Evolutionary conservation across 345 rosid species (phyloP).

Genomic region (Ceriops decandra): DNA sequence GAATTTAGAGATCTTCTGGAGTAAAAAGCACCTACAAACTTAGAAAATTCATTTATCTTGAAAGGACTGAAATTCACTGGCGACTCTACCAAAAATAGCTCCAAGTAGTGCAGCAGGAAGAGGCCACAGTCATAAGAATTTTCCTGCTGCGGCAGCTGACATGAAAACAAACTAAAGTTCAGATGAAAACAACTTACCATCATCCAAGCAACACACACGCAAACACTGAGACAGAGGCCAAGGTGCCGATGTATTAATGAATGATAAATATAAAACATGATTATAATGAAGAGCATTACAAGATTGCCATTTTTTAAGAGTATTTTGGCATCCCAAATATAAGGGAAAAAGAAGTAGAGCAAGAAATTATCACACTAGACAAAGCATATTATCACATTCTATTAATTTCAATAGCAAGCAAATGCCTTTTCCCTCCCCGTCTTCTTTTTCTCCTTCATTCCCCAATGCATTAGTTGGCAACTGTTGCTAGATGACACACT

Average conservation of each 20-base stretch:
- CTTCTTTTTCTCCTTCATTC: too few relatives aligned
- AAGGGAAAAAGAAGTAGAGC: background rate
- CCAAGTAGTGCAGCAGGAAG: constrained; percentile 90
- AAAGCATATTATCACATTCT: too few relatives aligned
- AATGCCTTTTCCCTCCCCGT: too few relatives aligned
- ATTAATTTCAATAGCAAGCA: too few relatives aligned
- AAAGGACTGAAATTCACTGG: constrained; percentile 71
- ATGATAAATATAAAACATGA: background rate
- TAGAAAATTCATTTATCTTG: constrained; percentile 53
- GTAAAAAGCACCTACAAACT: constrained; percentile 61
- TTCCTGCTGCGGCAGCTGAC: constrained; percentile 95
- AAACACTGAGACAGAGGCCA: background rate
- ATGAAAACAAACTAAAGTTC: constrained; percentile 31
- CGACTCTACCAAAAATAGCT: constrained; percentile 80
- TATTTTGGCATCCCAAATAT: background rate
- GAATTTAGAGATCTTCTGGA: background rate
- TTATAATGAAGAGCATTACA: background rate
- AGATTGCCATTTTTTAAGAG: background rate
- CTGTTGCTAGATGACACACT: too few relatives aligned
- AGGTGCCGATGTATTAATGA: background rate
- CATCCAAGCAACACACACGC: constrained; percentile 12
- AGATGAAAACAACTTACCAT: constrained; percentile 15
- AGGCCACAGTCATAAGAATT: constrained; percentile 92
- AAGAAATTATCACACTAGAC: too few relatives aligned
- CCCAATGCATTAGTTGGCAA: too few relatives aligned